These are phyloP conservation scores for Eutrema japonicum DNA, from an alignment of 345 rosid species.

Conservation along the genomic window DNA sequence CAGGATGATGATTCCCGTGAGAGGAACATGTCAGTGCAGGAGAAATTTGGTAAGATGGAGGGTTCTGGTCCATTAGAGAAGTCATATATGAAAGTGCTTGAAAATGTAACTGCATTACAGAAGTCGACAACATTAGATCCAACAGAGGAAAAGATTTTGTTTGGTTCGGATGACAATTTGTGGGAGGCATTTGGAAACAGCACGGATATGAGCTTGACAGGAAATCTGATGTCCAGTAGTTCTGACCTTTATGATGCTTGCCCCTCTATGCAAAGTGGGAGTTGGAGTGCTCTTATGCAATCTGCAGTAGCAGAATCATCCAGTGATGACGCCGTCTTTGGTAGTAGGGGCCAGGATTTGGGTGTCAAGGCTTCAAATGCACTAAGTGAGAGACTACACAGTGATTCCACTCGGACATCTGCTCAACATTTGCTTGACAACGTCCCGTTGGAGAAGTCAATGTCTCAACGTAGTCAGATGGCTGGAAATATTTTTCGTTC, in stretches of 20 bases:
- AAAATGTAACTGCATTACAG: conserved; percentile 50
- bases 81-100: conserved; percentile 47
- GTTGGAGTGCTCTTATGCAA: conserved; percentile 99
- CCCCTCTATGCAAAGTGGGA: conserved; percentile 87
- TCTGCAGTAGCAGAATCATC: conserved; percentile 96
- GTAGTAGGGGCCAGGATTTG: conserved; percentile 27
- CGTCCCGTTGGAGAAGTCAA: conserved; percentile 52
- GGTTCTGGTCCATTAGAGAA: conserved; percentile 49
- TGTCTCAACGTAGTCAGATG: conserved; percentile 49
- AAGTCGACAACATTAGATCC: conserved; percentile 81
- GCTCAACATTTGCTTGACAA: conserved; percentile 46
- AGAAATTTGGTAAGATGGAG: conserved; percentile 47
- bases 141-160: conserved; percentile 84
- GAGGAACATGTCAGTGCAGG: conserved; percentile 48
- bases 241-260: conserved; percentile 54
- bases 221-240: conserved; percentile 51
- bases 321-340: conserved; percentile 51
- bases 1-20: conserved; percentile 52
- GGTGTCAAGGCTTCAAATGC: conserved; percentile 33
- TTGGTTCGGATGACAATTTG: conserved; percentile 80
- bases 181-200: conserved; percentile 83
- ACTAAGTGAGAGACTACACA: conserved; percentile 48
- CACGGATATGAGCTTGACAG: conserved; percentile 51
- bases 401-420: conserved; percentile 50
- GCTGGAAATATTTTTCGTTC: conserved; percentile 50